These are phyloP conservation scores for Xylaria sp. DNA, from an alignment of 2,329 filamentous ascomycete genomes.

Conservation along the genomic window DNA sequence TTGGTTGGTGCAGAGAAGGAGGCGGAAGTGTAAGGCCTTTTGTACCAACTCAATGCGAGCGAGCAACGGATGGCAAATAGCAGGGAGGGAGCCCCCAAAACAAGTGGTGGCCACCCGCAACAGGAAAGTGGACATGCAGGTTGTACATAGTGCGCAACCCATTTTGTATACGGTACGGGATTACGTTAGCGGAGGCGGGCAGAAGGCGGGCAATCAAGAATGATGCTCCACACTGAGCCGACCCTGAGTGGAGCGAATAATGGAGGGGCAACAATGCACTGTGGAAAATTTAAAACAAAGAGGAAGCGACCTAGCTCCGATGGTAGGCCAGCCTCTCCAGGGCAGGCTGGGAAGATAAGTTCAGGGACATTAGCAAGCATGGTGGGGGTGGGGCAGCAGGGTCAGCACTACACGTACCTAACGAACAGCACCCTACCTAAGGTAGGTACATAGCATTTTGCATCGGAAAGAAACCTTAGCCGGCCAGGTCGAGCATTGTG, in stretches of 20 bases:
- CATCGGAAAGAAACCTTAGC: conserved; percentile 9
- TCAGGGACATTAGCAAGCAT: conserved; percentile 18
- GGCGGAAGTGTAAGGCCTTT: conserved; percentile 35
- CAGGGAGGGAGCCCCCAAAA: conserved; percentile 2
- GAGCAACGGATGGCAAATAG: conserved; percentile 15
- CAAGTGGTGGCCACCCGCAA: conserved; percentile 30
- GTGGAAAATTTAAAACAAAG: conserved; percentile 17
- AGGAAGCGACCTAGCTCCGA: conserved; percentile 21
- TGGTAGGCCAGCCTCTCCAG: conserved; percentile 7
- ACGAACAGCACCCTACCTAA: not conserved
- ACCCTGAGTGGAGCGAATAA: not conserved
- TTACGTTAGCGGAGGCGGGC: conserved; percentile 8
- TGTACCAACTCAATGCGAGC: conserved; percentile 28
- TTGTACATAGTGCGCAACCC: not conserved
- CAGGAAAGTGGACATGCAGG: conserved; percentile 32
- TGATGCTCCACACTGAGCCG: conserved; percentile 7
- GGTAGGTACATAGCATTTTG: too few species aligned
- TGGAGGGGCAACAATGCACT: conserved; percentile 32
- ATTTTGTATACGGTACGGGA: conserved; percentile 3
- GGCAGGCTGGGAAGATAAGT: conserved; percentile 25
- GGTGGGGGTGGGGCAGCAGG: conserved; percentile 32
- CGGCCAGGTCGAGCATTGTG: conserved; percentile 15
- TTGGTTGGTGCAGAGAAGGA: conserved; percentile 28
- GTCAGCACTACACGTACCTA: not conserved
- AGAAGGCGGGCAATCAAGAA: conserved; percentile 9